phyloP scores from a whole-genome alignment of 1,284 basidiomycete genomes.

The Ustilago curta region DNA sequence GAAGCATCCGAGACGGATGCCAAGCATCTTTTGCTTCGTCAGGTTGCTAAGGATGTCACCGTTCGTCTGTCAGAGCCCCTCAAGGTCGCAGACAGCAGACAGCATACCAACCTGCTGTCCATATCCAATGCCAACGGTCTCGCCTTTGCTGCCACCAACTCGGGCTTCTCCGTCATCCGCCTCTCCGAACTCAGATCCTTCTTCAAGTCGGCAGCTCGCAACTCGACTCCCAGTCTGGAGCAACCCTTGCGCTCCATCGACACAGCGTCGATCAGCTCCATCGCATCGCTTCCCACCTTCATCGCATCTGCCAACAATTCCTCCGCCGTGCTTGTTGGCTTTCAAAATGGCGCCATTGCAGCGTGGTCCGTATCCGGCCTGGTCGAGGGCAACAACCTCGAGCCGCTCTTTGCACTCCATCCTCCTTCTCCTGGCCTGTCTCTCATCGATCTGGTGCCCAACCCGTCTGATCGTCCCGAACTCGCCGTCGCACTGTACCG shows the following conservation, averaged over 20 bases:
- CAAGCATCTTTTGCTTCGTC: conserved; percentile 64
- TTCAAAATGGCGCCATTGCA: conserved; percentile 55
- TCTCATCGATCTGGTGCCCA: conserved; percentile 69
- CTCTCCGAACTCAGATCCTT: conserved; percentile 55
- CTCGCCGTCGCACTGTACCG: conserved; percentile 69
- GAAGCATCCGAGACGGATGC: conserved; percentile 70
- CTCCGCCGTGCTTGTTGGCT: conserved; percentile 37
- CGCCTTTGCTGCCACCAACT: conserved; percentile 70
- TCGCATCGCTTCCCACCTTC: conserved; percentile 48
- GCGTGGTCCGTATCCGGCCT: conserved; percentile 45
- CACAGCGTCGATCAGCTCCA: conserved; percentile 21
- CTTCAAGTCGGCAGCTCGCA: conserved; percentile 47
- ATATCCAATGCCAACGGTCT: conserved; percentile 69
- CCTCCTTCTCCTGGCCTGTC: conserved; percentile 41
- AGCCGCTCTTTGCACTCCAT: conserved; percentile 40
- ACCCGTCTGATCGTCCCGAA: conserved; percentile 70
- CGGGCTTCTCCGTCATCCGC: conserved; percentile 65
- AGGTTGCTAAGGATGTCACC: conserved; percentile 61
- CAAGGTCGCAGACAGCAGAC: conserved; percentile 37
- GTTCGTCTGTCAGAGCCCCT: conserved; percentile 64
- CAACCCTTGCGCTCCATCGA: conserved; percentile 31
- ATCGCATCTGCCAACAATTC: conserved; percentile 47
- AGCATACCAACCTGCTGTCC: conserved; percentile 68
- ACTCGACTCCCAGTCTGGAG: conserved; percentile 35
- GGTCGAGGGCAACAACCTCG: conserved; percentile 30